Conservation (phyloP, 805 yeast species). For the Yarrowia osloensis region DNA sequence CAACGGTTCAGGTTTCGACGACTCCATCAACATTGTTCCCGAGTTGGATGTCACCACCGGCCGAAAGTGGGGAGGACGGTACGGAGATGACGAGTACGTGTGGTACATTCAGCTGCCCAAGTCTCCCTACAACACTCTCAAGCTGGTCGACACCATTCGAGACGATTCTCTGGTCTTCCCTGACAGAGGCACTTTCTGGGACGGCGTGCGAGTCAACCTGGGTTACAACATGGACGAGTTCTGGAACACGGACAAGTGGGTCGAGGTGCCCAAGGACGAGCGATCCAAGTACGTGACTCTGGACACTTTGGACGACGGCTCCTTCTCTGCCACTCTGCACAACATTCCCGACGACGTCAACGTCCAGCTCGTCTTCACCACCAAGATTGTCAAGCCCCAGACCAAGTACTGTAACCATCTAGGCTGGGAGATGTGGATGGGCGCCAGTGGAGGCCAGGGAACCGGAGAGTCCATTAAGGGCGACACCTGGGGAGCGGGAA, state of each 20-base stretch:
- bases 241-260: slow-evolving; percentile 4
- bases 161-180: not conserved
- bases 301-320: not conserved
- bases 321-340: not conserved
- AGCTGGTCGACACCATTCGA: not conserved
- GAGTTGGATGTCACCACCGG: not conserved
- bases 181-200: not conserved
- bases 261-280: not conserved
- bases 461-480: not conserved
- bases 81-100: not conserved
- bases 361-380: not conserved
- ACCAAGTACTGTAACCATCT: not conserved
- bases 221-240: not conserved
- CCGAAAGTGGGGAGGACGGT: not conserved
- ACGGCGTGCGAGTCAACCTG: not conserved
- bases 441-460: not conserved
- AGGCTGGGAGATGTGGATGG: not conserved
- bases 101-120: slow-evolving; percentile 18
- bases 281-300: not conserved
- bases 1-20: not conserved
- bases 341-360: slow-evolving; percentile 9
- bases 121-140: not conserved
- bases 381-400: slow-evolving; percentile 1
- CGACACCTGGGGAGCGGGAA: not conserved
- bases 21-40: not conserved